Evolutionary conservation across 2,329 filamentous ascomycete genomes (phyloP).

Genomic region (Pseudogymnoascus sp.): DNA sequence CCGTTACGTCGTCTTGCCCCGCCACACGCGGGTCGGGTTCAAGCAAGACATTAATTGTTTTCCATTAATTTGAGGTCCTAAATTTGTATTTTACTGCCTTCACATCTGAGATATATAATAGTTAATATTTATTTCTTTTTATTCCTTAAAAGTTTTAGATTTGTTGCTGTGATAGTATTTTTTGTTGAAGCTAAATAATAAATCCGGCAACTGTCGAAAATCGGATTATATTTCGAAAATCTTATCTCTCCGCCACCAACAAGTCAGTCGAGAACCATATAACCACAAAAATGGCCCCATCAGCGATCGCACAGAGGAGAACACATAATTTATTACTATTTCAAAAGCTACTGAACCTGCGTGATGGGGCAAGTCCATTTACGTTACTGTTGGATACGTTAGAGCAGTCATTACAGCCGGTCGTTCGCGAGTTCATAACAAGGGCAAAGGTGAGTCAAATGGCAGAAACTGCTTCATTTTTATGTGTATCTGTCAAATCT

Average conservation of each 20-base stretch:
- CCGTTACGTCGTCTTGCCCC: neutral
- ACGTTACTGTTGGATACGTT: constrained; percentile 78
- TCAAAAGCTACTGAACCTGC: constrained; percentile 69
- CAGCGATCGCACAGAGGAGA: constrained; percentile 56
- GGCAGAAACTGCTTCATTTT: neutral
- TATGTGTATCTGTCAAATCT: neutral
- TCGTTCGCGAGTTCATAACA: constrained; percentile 64
- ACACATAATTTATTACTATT: constrained; percentile 80
- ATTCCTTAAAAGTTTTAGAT: neutral
- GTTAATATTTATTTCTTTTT: neutral
- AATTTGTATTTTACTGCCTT: neutral
- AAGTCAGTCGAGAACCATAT: neutral
- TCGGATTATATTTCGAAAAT: neutral
- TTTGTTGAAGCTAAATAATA: neutral
- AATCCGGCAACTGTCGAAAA: neutral
- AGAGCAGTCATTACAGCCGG: constrained; percentile 65
- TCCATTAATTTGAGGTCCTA: neutral
- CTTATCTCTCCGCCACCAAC: neutral
- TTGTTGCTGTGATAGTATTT: neutral
- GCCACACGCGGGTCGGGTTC: neutral
- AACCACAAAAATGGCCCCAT: constrained; percentile 41
- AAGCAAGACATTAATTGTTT: neutral
- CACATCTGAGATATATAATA: too few species aligned
- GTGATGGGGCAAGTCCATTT: constrained; percentile 75
- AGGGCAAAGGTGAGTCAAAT: constrained; percentile 52